Conservation (phyloP, 2,329 filamentous ascomycete genomes). For the Exserohilum turcica region DNA sequence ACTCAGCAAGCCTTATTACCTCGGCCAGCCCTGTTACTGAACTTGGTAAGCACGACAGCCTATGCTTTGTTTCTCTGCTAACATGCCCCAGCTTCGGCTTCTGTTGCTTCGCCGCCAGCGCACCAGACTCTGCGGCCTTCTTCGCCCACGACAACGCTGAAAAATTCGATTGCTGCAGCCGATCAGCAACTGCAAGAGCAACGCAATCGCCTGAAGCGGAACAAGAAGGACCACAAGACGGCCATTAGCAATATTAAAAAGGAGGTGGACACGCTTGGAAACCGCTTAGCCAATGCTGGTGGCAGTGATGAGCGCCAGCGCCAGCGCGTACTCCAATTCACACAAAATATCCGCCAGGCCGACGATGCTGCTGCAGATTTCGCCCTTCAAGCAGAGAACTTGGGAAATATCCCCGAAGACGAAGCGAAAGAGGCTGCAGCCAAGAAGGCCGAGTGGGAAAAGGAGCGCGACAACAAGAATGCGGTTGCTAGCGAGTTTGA, state of each 20-base stretch:
- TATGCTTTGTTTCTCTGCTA: constrained; percentile 3
- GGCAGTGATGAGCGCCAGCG: constrained; percentile 76
- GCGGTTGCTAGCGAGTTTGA: constrained; percentile 63
- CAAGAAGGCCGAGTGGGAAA: constrained; percentile 63
- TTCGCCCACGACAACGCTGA: constrained; percentile 76
- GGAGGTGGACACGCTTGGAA: constrained; percentile 72
- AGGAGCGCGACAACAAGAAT: constrained; percentile 58
- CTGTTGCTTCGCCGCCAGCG: constrained; percentile 52
- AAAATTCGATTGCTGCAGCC: constrained; percentile 74
- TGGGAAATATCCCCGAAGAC: constrained; percentile 68
- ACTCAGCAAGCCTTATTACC: constrained; percentile 74
- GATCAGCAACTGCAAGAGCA: constrained; percentile 73
- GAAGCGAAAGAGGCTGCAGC: constrained; percentile 63
- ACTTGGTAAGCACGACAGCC: constrained; percentile 53
- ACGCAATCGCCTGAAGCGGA: constrained; percentile 69
- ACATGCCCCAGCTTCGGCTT: constrained; percentile 29
- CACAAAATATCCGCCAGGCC: constrained; percentile 72
- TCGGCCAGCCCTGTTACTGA: constrained; percentile 63
- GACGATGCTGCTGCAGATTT: constrained; percentile 66
- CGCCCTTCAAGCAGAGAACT: constrained; percentile 64
- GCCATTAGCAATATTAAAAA: constrained; percentile 70
- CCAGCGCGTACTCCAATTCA: constrained; percentile 76
- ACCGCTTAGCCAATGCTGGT: constrained; percentile 68
- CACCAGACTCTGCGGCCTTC: constrained; percentile 72
- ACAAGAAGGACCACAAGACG: constrained; percentile 75